Conservation (phyloP, 257 asterid genomes). For the Penstemon newberryi region DNA sequence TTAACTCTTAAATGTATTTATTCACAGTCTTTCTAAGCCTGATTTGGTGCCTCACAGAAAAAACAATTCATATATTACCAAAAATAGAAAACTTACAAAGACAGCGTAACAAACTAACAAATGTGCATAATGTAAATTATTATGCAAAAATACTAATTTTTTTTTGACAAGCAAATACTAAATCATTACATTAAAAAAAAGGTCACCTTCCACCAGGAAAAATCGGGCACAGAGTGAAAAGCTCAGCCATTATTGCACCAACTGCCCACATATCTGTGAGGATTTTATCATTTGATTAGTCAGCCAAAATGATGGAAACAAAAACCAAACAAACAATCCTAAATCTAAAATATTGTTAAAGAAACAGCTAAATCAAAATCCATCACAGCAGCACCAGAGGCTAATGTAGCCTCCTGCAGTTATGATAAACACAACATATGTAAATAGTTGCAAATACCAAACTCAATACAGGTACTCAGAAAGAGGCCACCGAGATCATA, state of each 20-base stretch:
- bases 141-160: neutral
- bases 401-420: slow-evolving; percentile 11
- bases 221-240: slow-evolving; percentile 80
- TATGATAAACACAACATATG: slow-evolving; percentile 11
- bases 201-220: slow-evolving; percentile 96
- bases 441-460: neutral
- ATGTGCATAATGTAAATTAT: neutral
- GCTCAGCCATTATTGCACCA: slow-evolving; percentile 96
- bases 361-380: slow-evolving; percentile 20
- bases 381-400: slow-evolving; percentile 10
- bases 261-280: slow-evolving; percentile 96
- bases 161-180: too few species aligned
- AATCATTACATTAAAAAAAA: slow-evolving; percentile 15
- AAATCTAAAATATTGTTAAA: neutral
- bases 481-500: slow-evolving; percentile 7
- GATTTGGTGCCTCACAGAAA: slow-evolving; percentile 5
- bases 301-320: slow-evolving; percentile 11
- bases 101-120: neutral
- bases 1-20: neutral
- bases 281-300: slow-evolving; percentile 27
- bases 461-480: slow-evolving; percentile 7
- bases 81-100: neutral
- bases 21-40: slow-evolving; percentile 10
- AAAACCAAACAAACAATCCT: slow-evolving; percentile 10
- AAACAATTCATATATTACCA: neutral